phyloP scores from a whole-genome alignment of 305 asterid genomes.

The Fraxinus albicans region DNA sequence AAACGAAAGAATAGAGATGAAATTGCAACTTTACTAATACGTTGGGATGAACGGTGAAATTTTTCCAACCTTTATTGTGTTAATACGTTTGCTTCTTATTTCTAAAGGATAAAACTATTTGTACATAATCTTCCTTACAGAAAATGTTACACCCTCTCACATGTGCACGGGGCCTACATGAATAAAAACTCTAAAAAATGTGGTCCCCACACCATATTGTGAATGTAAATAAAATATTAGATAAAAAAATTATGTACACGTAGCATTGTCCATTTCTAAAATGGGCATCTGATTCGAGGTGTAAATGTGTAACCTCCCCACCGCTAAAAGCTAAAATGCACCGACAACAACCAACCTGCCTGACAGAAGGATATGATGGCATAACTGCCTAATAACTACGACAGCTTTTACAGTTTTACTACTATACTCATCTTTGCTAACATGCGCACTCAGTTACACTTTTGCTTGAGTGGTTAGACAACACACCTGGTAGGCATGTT shows the following conservation, averaged over 20 bases:
- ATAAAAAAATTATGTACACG: no score
- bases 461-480: not conserved
- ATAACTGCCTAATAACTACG: constrained; percentile 70
- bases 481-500: constrained; percentile 77
- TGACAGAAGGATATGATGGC: constrained; percentile 54
- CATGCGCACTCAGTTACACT: constrained; percentile 36
- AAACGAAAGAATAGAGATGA: not conserved
- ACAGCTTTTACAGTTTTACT: constrained; percentile 27
- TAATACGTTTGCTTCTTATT: not conserved
- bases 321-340: constrained; percentile 38
- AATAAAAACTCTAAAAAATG: no score
- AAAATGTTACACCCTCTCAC: no score
- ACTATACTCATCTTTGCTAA: constrained; percentile 51
- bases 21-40: not conserved
- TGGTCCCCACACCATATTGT: no score
- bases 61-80: not conserved
- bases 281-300: not conserved
- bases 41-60: not conserved
- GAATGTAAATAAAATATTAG: no score
- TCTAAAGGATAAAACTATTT: no score
- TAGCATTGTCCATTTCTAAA: not conserved
- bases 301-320: constrained; percentile 4
- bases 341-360: constrained; percentile 57
- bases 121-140: no score
- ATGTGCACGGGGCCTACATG: no score